Conservation (phyloP, 2,329 filamentous ascomycete species). For the Aspergillus pseudotamarii region DNA sequence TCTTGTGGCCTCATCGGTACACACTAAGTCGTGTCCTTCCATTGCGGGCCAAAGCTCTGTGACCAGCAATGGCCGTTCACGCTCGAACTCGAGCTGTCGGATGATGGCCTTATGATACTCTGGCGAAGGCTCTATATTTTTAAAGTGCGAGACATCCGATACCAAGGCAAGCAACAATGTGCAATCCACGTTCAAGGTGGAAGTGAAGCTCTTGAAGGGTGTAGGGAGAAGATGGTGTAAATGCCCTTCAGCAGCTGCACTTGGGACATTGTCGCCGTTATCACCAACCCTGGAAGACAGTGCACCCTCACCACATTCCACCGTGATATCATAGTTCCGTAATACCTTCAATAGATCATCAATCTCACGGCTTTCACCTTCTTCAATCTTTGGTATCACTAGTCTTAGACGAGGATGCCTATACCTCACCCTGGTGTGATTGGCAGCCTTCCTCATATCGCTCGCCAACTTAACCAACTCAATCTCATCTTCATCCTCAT, state of each 20-base stretch:
- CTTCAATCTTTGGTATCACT: conserved; percentile 61
- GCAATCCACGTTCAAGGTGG: conserved; percentile 51
- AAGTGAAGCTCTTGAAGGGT: conserved; percentile 45
- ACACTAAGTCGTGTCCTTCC: conserved; percentile 59
- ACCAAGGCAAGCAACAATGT: conserved; percentile 73
- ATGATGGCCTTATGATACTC: conserved; percentile 63
- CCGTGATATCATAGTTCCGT: conserved; percentile 50
- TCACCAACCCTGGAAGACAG: conserved; percentile 8
- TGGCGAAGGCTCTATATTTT: conserved; percentile 48
- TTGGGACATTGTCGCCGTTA: conserved; percentile 10
- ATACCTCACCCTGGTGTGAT: conserved; percentile 60
- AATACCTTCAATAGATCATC: conserved; percentile 61
- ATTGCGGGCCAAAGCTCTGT: conserved; percentile 66
- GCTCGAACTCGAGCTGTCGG: conserved; percentile 67
- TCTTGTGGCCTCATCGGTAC: conserved; percentile 65
- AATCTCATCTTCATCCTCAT: conserved; percentile 58
- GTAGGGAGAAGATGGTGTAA: conserved; percentile 43
- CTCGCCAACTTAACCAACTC: conserved; percentile 64
- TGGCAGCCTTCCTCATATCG: conserved; percentile 61
- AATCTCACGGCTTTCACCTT: conserved; percentile 56
- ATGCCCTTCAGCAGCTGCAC: conserved; percentile 16
- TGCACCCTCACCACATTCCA: conserved; percentile 38
- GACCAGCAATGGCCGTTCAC: conserved; percentile 61
- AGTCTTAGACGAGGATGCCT: conserved; percentile 62
- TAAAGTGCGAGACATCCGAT: conserved; percentile 70